These are phyloP conservation scores for Cutaneotrichosporon mucoides DNA, from an alignment of 1,284 basidiomycete genomes.

Conservation along the genomic window DNA sequence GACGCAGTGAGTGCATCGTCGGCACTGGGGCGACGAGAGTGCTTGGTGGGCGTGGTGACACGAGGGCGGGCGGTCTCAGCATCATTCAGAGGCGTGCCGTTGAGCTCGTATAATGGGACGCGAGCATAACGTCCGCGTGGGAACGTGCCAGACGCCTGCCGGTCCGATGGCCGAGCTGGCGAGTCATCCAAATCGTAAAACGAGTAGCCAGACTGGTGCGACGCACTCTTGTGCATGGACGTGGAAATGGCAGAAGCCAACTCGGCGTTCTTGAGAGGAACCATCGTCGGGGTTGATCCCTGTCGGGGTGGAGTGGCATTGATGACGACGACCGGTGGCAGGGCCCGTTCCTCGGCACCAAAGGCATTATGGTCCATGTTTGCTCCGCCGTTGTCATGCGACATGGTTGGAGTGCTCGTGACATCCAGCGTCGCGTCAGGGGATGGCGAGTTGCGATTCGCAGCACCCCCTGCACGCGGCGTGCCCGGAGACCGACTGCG, in stretches of 20 bases:
- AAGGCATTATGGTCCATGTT: background rate
- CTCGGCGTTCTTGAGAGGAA: constrained; percentile 24
- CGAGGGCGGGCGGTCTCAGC: background rate
- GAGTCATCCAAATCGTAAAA: constrained; percentile 37
- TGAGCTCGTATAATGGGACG: constrained; percentile 14
- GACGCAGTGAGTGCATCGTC: background rate
- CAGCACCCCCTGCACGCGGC: background rate
- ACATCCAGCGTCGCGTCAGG: background rate
- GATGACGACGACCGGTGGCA: constrained; percentile 7
- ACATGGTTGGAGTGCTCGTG: background rate
- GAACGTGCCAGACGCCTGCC: constrained; percentile 1
- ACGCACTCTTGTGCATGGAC: background rate
- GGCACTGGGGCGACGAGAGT: background rate
- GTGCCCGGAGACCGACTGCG: constrained; percentile 4
- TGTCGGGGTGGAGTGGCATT: constrained; percentile 5
- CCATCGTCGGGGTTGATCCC: constrained; percentile 16
- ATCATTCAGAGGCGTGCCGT: background rate
- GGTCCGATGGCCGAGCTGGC: background rate
- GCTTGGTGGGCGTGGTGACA: background rate
- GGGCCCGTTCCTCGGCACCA: background rate
- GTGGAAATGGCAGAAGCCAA: background rate
- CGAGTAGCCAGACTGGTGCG: constrained; percentile 25
- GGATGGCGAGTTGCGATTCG: constrained; percentile 1
- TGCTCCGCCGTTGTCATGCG: background rate
- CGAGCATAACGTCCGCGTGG: constrained; percentile 30